Conservation (phyloP, 2,329 filamentous ascomycete species). For the Aureobasidium sp. region DNA sequence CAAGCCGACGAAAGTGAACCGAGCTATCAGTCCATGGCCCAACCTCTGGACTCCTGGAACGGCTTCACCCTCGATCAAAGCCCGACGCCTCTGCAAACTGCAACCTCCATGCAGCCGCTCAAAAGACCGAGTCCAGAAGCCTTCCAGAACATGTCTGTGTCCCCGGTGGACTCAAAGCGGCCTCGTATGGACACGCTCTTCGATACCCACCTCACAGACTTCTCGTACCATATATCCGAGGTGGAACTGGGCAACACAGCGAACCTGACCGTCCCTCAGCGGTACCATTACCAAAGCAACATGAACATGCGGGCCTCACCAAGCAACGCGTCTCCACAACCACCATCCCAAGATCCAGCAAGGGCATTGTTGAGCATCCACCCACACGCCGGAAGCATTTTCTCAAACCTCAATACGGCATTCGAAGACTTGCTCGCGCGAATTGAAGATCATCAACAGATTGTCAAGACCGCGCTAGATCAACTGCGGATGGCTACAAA, state of each 20-base stretch:
- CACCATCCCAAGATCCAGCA: background rate
- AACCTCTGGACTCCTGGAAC: background rate
- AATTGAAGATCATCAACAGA: background rate
- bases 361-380: slow-evolving; percentile 2
- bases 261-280: background rate
- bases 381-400: background rate
- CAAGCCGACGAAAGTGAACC: background rate
- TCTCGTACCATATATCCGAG: background rate
- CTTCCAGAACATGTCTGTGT: background rate
- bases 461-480: background rate
- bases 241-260: background rate
- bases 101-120: background rate
- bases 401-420: background rate
- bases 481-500: background rate
- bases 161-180: background rate
- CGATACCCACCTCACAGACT: background rate
- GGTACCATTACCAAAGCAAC: background rate
- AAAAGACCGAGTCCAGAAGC: slow-evolving; percentile 1
- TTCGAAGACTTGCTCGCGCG: background rate
- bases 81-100: background rate
- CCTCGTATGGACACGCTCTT: background rate
- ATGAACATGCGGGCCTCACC: background rate
- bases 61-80: background rate
- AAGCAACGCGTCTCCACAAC: background rate
- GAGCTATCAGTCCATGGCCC: background rate